phyloP scores from a whole-genome alignment of 2,329 filamentous ascomycete genomes.

The Botrytis pseudocinerea region DNA sequence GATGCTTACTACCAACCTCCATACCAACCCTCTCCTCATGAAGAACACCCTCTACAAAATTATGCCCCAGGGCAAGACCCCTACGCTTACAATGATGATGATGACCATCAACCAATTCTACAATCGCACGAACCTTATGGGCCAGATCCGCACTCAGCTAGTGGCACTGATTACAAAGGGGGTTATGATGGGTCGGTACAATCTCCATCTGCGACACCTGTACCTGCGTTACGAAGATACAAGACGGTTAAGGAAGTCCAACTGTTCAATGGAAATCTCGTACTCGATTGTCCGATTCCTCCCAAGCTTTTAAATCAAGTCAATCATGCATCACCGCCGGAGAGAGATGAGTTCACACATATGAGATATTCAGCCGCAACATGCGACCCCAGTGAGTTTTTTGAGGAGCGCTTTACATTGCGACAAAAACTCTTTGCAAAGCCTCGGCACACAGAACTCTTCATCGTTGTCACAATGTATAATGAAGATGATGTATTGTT shows the following conservation, averaged over 20 bases:
- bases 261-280: slow-evolving; percentile 92
- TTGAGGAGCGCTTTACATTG: slow-evolving; percentile 83
- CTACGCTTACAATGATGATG: slow-evolving; percentile 56
- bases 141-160: slow-evolving; percentile 54
- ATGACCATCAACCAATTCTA: slow-evolving; percentile 77
- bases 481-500: slow-evolving; percentile 98
- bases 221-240: slow-evolving; percentile 75
- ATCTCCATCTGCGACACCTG: slow-evolving; percentile 53
- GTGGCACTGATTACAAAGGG: slow-evolving; percentile 44
- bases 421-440: slow-evolving; percentile 86
- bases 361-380: slow-evolving; percentile 95
- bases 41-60: slow-evolving; percentile 38
- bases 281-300: slow-evolving; percentile 94
- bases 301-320: slow-evolving; percentile 71
- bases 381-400: slow-evolving; percentile 93
- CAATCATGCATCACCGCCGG: slow-evolving; percentile 51
- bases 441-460: slow-evolving; percentile 85
- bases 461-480: slow-evolving; percentile 98
- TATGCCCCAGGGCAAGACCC: slow-evolving; percentile 31
- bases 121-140: slow-evolving; percentile 54
- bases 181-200: slow-evolving; percentile 45
- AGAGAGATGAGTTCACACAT: slow-evolving; percentile 86
- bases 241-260: slow-evolving; percentile 99
- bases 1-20: slow-evolving; percentile 84
- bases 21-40: slow-evolving; percentile 62